Conservation (phyloP, 768 basidiomycete species). For the Leccinum obscurum region DNA sequence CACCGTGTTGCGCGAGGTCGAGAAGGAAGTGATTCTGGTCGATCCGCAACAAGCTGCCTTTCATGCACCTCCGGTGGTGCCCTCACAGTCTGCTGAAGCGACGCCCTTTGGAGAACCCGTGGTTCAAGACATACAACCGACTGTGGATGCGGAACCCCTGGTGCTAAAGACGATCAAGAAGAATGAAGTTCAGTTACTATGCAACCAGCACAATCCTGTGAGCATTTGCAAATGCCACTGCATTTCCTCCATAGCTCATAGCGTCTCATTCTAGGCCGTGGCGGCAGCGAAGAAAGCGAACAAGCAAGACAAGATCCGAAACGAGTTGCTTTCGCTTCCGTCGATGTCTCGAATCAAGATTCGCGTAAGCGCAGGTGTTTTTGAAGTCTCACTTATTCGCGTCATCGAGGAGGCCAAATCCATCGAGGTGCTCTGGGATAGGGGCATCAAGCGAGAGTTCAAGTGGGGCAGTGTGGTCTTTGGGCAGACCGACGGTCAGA, state of each 20-base stretch:
- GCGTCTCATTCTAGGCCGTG: conserved; percentile 50
- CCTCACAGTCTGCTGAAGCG: background rate
- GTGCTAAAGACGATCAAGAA: conserved; percentile 74
- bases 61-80: conserved; percentile 4
- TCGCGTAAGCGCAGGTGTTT: conserved; percentile 79
- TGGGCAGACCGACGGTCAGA: conserved; percentile 65
- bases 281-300: conserved; percentile 73
- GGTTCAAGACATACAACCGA: conserved; percentile 3
- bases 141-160: conserved; percentile 16
- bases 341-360: conserved; percentile 80
- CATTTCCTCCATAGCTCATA: background rate
- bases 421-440: conserved; percentile 83
- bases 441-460: conserved; percentile 70
- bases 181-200: conserved; percentile 72
- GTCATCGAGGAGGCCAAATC: conserved; percentile 68
- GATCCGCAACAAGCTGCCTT: conserved; percentile 35
- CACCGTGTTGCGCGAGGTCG: conserved; percentile 62
- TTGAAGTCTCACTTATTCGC: conserved; percentile 77
- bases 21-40: conserved; percentile 77
- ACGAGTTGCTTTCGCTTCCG: conserved; percentile 68
- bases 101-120: background rate
- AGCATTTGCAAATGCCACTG: conserved; percentile 30
- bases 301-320: conserved; percentile 72
- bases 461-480: conserved; percentile 83
- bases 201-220: conserved; percentile 90